A percentile compares a stretch with the other conserved stretches of the same genome.
phyloP scores from a whole-genome alignment of 495 filamentous ascomycete species.

The Neurospora sp. region DNA sequence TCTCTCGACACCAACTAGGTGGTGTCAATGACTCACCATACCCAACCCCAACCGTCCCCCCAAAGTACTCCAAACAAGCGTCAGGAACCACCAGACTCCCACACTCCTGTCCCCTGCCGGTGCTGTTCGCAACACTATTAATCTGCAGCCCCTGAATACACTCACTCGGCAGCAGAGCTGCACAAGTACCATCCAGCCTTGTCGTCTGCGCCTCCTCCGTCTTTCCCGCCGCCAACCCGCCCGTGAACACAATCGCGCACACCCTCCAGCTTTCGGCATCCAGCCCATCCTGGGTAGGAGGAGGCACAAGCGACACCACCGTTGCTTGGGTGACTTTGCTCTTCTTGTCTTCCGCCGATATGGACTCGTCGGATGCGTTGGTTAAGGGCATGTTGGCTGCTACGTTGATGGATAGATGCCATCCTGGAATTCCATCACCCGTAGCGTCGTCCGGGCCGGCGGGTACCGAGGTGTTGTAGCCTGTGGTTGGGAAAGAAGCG shows the following conservation, averaged over 20 bases:
- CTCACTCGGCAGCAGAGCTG: neutral
- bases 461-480: constrained; percentile 11
- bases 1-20: neutral
- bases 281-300: neutral
- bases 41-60: neutral
- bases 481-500: constrained; percentile 4
- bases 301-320: constrained; percentile 4
- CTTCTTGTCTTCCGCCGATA: neutral
- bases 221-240: neutral
- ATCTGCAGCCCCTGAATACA: constrained; percentile 12
- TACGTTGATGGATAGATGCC: constrained; percentile 4
- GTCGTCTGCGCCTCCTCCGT: neutral
- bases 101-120: neutral
- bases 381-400: constrained; percentile 7
- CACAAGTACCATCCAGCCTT: constrained; percentile 1
- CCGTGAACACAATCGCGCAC: constrained; percentile 11
- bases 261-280: constrained; percentile 6
- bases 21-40: constrained; percentile 4
- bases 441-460: constrained; percentile 3
- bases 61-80: constrained; percentile 2
- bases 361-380: neutral
- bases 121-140: neutral
- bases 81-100: constrained; percentile 5
- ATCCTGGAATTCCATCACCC: neutral
- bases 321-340: constrained; percentile 1